Conservation (phyloP, 768 basidiomycete genomes). For the Lactarius hengduanensis region DNA sequence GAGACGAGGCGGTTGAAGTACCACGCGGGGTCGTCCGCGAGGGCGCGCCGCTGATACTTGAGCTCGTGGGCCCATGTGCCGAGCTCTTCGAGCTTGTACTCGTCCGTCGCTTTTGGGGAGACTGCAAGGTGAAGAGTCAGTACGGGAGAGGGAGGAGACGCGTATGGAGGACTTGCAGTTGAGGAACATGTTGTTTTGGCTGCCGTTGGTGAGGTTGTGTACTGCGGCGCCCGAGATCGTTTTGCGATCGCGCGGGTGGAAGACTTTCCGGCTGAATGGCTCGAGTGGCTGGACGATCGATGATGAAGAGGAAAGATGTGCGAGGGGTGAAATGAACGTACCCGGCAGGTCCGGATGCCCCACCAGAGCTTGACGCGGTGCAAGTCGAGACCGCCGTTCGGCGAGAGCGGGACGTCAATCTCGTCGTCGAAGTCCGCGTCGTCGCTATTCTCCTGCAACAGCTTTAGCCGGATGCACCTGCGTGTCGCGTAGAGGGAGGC, state of each 20-base stretch:
- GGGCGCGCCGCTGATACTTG: conserved; percentile 18
- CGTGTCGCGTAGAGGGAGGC: background rate
- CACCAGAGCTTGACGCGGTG: conserved; percentile 24
- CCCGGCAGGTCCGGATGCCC: conserved; percentile 18
- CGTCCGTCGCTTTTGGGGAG: conserved; percentile 5
- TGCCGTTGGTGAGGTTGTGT: conserved; percentile 19
- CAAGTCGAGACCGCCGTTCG: conserved; percentile 25
- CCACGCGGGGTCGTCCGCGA: conserved; percentile 20
- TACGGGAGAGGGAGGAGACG: background rate
- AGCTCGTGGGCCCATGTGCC: conserved; percentile 20
- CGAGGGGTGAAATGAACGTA: conserved; percentile 1
- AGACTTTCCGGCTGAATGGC: conserved; percentile 24
- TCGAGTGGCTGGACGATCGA: conserved; percentile 16
- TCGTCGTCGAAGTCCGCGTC: conserved; percentile 20
- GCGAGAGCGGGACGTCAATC: conserved; percentile 24
- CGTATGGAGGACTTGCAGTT: background rate
- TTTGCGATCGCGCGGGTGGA: conserved; percentile 8
- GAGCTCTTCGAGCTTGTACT: conserved; percentile 17
- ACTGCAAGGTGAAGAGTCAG: background rate
- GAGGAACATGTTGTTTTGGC: conserved; percentile 7
- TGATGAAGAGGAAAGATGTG: no score
- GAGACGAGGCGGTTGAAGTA: conserved; percentile 18
- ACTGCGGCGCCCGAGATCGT: conserved; percentile 18
- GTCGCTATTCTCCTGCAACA: conserved; percentile 6
- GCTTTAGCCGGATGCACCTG: conserved; percentile 27